phyloP scores from a whole-genome alignment of 129 eudicot species.

The Cynara cardunculus region DNA sequence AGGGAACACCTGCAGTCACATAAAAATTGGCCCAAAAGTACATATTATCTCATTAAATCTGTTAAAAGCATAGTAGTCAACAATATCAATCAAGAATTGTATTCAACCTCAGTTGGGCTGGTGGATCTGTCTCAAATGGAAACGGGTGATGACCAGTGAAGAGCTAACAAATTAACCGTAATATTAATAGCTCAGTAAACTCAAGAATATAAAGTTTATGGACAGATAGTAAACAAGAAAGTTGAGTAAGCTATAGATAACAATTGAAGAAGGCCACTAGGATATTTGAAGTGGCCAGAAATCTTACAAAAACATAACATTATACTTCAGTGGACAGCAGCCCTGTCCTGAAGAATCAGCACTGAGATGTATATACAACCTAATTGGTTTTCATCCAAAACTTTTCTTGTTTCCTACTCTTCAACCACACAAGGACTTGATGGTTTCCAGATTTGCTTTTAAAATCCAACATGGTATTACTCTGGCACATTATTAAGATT shows the following conservation, averaged over 20 bases:
- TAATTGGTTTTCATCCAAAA: constrained; percentile 52
- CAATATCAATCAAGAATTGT: background rate
- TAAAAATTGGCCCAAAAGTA: background rate
- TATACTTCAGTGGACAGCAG: constrained; percentile 48
- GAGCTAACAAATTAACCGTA: constrained; percentile 1
- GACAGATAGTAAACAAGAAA: constrained; percentile 20
- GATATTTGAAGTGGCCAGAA: constrained; percentile 40
- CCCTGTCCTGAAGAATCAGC: constrained; percentile 52
- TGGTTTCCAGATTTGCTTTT: constrained; percentile 26
- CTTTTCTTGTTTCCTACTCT: constrained; percentile 26
- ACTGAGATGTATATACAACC: constrained; percentile 69
- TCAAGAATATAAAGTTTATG: constrained; percentile 28
- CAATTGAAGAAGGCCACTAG: constrained; percentile 29
- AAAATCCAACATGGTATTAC: constrained; percentile 27
- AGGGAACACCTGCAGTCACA: background rate
- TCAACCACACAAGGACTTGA: constrained; percentile 29
- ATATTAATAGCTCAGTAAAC: constrained; percentile 20
- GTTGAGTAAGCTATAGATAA: constrained; percentile 32
- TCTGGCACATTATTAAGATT: background rate
- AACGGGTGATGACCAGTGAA: constrained; percentile 3
- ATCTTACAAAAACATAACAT: constrained; percentile 41
- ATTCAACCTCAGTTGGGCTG: background rate
- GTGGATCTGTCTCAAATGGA: background rate
- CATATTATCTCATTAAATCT: background rate
- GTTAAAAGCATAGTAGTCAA: background rate